Evolutionary conservation across 441 rosid species (phyloP).

Genomic region (Gossypium aridum): DNA sequence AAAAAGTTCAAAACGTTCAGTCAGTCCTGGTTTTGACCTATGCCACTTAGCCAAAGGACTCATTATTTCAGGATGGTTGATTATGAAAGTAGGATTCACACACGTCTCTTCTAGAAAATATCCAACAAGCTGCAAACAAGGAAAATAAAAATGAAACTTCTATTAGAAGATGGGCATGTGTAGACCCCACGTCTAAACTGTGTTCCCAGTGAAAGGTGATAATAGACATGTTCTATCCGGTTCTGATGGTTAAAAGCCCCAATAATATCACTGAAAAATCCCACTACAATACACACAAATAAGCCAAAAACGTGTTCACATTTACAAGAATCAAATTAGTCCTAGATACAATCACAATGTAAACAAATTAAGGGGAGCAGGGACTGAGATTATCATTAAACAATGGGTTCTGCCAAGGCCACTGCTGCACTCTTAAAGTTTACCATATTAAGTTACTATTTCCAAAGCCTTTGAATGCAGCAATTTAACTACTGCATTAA

Average conservation of each 20-base stretch:
- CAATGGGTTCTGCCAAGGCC: not conserved
- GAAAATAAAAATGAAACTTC: not conserved
- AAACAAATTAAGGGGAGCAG: not conserved
- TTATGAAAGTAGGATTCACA: constrained; percentile 75
- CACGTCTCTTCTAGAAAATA: constrained; percentile 78
- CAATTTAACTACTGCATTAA: not conserved
- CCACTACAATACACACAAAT: not conserved
- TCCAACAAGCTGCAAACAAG: constrained; percentile 64
- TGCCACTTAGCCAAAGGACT: constrained; percentile 94
- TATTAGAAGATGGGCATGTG: not conserved
- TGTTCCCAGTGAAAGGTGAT: not conserved
- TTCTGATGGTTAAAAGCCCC: not conserved
- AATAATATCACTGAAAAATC: not conserved
- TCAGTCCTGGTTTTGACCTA: constrained; percentile 52
- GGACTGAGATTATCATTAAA: not conserved
- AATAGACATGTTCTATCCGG: not conserved
- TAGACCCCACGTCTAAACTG: not conserved
- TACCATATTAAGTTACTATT: not conserved
- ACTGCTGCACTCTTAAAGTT: not conserved
- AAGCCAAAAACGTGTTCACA: not conserved
- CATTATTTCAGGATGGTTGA: constrained; percentile 90
- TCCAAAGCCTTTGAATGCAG: not conserved
- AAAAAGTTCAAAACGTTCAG: constrained; percentile 81
- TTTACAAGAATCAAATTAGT: not conserved
- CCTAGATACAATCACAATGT: not conserved